Percentiles rank a stretch among this genome's conserved stretches.
These are phyloP conservation scores for Bjerkandera adusta DNA, from an alignment of 1,284 basidiomycete species.

Conservation along the genomic window DNA sequence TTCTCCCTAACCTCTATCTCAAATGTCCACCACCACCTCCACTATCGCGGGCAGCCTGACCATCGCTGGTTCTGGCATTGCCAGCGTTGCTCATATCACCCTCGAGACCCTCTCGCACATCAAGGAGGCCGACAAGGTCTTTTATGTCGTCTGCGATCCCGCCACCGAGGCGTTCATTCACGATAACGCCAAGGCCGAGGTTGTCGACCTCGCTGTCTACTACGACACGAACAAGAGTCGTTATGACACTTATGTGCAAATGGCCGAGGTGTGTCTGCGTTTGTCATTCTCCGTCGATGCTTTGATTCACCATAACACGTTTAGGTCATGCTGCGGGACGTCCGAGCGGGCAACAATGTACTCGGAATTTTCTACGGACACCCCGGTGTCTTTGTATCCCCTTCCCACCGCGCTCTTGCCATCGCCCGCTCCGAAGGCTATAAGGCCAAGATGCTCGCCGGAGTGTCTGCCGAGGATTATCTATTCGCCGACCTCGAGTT, in stretches of 20 bases:
- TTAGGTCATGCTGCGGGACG: not conserved
- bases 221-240: not conserved
- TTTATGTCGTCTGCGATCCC: not conserved
- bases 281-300: not conserved
- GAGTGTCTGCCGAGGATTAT: not conserved
- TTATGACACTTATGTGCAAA: conserved; percentile 1
- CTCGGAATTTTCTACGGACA: conserved; percentile 1
- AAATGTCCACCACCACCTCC: too few species aligned
- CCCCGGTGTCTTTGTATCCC: conserved; percentile 2
- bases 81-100: not conserved
- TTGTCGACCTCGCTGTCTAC: not conserved
- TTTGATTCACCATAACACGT: not conserved
- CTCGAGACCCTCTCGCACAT: conserved; percentile 1
- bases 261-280: not conserved
- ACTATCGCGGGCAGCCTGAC: conserved; percentile 6
- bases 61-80: conserved; percentile 2
- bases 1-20: too few species aligned
- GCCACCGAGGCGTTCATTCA: not conserved
- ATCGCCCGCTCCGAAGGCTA: not conserved
- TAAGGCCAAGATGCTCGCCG: not conserved
- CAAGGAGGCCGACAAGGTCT: not conserved
- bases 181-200: not conserved
- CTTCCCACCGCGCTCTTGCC: not conserved
- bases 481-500: conserved; percentile 2
- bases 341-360: not conserved